These are phyloP conservation scores for Trametes maxima DNA, from an alignment of 768 basidiomycete genomes.

Conservation along the genomic window DNA sequence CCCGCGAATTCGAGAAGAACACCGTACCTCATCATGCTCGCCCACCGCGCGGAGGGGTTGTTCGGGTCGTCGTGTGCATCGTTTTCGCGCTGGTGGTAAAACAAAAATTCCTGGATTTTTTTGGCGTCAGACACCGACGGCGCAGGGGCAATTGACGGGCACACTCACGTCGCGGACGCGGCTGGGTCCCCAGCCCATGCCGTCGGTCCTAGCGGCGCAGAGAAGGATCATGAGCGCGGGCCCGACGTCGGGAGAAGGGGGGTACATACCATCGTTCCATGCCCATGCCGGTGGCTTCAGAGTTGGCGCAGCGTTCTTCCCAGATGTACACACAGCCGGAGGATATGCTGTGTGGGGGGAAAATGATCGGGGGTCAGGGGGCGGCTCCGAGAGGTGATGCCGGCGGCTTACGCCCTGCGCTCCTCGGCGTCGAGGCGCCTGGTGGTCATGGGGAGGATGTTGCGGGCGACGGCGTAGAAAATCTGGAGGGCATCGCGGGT, in stretches of 20 bases:
- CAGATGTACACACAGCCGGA: constrained; percentile 86
- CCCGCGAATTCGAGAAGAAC: constrained; percentile 18
- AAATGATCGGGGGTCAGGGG: not conserved
- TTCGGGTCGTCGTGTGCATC: constrained; percentile 43
- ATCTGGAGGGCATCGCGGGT: constrained; percentile 81
- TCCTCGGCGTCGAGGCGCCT: constrained; percentile 84
- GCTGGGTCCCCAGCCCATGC: constrained; percentile 86
- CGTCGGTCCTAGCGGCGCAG: constrained; percentile 47
- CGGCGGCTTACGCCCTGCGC: constrained; percentile 40
- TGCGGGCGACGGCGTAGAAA: constrained; percentile 74
- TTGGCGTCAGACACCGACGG: constrained; percentile 4
- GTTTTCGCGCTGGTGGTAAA: constrained; percentile 53
- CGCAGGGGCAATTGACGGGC: not conserved
- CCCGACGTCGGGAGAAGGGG: constrained; percentile 5
- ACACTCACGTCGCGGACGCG: constrained; percentile 55
- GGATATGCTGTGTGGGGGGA: constrained; percentile 41
- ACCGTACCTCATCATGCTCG: constrained; percentile 37
- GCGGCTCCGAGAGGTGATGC: not conserved
- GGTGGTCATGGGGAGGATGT: constrained; percentile 72
- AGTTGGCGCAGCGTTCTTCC: constrained; percentile 85
- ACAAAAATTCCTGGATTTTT: constrained; percentile 49
- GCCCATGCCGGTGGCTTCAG: constrained; percentile 78
- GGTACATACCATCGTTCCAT: constrained; percentile 76
- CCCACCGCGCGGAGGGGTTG: constrained; percentile 68
- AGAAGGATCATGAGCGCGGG: not conserved